Evolutionary conservation across 306 rosid genomes (phyloP), one percentile per base, ranked within the genome.

Genomic region (Cicer judaicum): DNA sequence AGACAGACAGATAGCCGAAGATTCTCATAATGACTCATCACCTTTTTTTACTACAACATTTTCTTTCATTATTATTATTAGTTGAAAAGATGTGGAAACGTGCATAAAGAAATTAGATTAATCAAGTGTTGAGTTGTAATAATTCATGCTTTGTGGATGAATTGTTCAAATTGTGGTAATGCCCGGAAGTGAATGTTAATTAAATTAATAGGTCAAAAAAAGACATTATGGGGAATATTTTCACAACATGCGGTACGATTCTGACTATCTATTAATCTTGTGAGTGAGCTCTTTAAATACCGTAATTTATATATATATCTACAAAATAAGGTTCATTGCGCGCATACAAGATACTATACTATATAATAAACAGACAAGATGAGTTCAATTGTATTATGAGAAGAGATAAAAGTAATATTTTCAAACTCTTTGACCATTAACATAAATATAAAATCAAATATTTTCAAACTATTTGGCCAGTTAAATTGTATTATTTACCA

Each of bases 151-250:
- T 60, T 76, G 74, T 68, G 85, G 76, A 72, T 80, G 78, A 57
- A 65, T 84, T 78, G 72, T 82, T 80, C 70, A 65, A 78, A 52
- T 68, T 48, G 68, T 24, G 68, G 74, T 78, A 67, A 59, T 70
- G 55, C 66, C 85, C 79, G 81, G 87, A 84, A 84, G 80, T 87
- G 83, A 79, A 78, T 73, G 78, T 50, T 67, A 48, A 68, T 64
- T 80, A 83, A 76, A 73, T 57, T 76, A 81, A 61, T 43, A 14
- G 13, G 9, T 64, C 36, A 43, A 68, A 66, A 41, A 19, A 34
- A 40, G 84, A 82, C 79, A 78, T 55, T 14, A n/a, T 6, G 39
- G 41, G 50, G 74, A 81, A 77, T 85, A 67, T 83, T 78, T 66
- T 70, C 52, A 16, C 50, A 56, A 62, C 16, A 16, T 16, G 18